Base-by-base conservation (phyloP, 2,329 filamentous ascomycete genomes). In the Colletotrichum chlorophyti region DNA sequence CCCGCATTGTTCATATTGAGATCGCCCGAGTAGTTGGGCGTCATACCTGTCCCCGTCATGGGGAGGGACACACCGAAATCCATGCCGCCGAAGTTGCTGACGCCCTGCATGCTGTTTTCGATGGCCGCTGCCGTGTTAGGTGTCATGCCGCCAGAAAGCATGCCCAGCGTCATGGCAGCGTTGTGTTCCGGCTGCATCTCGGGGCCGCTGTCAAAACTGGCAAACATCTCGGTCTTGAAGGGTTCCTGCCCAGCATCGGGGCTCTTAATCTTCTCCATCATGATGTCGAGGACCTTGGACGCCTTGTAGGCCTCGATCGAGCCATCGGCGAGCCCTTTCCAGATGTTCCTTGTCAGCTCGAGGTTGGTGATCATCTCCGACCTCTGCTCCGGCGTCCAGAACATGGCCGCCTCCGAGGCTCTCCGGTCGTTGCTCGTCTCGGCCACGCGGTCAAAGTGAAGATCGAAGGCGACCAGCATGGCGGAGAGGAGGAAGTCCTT, bases 251-350 rank as follows among this genome's bases (percentile, higher is more conserved):
- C 42, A 48, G 32, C 35, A 19, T 71, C 72, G 9, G 82, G 78
- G 53, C 75, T 77, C 66, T 83, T 88, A 51, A 97, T 81, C 72
- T 95, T 95, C 27, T 87, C 82, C 40, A 98, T 76, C 84, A 98
- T 93, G 48, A 97, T 87, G 19, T 87, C 87, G n/a, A 98, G 79
- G 21, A 94, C 83, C 37, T 86, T 86, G 35, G 86, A 86, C 1
- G 92, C 94, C 75, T 98, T 98, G 76, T 88, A 93, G 0, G 93
- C 92, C 65, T 98, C 94, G 76, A 97, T 89, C 1, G 90, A 95
- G 21, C 87, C 81, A 52, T 95, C 89, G 3, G 87, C 84, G 10
- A 93, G 79, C 9, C 85, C 86, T 45, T 89, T 87, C 93, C 93
- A 98, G 53, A 98, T 95, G 15, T 83, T 79, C 41, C 85, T 83